Evolutionary conservation across 805 yeast species (phyloP), one percentile per base, ranked within the genome.

Genomic region (Barnettozyma populi): DNA sequence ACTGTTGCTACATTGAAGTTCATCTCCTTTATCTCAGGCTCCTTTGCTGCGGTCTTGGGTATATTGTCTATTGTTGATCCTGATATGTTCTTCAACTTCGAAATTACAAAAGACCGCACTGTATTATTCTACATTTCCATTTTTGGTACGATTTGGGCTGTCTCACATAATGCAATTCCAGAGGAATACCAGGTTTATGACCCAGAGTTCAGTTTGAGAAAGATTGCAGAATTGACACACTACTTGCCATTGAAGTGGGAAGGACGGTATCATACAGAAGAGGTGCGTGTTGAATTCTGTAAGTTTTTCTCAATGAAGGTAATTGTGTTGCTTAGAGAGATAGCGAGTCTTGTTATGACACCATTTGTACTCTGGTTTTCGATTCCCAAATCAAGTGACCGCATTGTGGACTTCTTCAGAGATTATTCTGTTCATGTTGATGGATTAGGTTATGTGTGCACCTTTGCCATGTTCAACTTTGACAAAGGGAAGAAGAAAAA

Each of bases 391-490:
- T 75, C 80, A 23, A 72, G 92, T 13, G 90, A 86, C 25, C 73
- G 79, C 24, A 85, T 94, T 40, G 78, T 94, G 29, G 98, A 94
- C 61, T 94, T 94, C 60, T 88, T 92, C 64, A 70, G 98, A 47
- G 97, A 92, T 50, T 84, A 79, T 55, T 82, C 96, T 11, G 82
- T 90, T 11, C 94, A 92, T 63, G 88, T 90, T 42, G 97, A 90
- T 68, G 98, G 97, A 0, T 70, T 94, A 36, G 99, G 99, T 0
- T 85, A 90, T 60, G 96, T 94, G 35, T 92, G 98, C 61, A 83
- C 88, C 27, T 89, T 84, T 73, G 98, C 98, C 2, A 87, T 88
- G 82, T 94, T 94, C 67, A 84, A 88, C 55, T 80, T 85, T 52
- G 90, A 83, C 51, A 79, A 79, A 53, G 74, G 75, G 50, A 76